A percentile compares a stretch with the other conserved stretches of the same genome.
Conservation (phyloP, 2,329 filamentous ascomycete species). For the Calcarisporium arbuscula region DNA sequence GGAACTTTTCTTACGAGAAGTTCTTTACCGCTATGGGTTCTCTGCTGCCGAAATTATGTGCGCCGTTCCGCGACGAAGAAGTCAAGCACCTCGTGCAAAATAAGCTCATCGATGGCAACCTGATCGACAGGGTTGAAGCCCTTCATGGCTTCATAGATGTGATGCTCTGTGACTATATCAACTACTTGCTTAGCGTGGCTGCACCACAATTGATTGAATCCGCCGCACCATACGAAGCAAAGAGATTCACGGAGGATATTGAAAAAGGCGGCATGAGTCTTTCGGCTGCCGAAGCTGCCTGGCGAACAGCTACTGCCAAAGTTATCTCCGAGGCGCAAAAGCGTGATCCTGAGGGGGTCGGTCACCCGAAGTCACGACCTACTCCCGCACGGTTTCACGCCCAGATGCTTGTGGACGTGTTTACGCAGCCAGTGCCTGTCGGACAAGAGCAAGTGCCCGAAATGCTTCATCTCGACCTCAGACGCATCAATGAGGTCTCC, state of each 20-base stretch:
- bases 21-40: slow-evolving; percentile 73
- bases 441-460: slow-evolving; percentile 57
- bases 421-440: slow-evolving; percentile 58
- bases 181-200: slow-evolving; percentile 68
- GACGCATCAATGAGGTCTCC: slow-evolving; percentile 46
- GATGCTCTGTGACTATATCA: slow-evolving; percentile 75
- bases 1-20: slow-evolving; percentile 72
- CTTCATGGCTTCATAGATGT: slow-evolving; percentile 70
- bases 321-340: slow-evolving; percentile 59
- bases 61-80: slow-evolving; percentile 71
- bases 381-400: slow-evolving; percentile 67
- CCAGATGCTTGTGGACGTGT: slow-evolving; percentile 68
- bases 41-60: slow-evolving; percentile 72
- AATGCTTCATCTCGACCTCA: slow-evolving; percentile 63
- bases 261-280: slow-evolving; percentile 49
- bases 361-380: slow-evolving; percentile 55
- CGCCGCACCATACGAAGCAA: slow-evolving; percentile 67
- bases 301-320: slow-evolving; percentile 58
- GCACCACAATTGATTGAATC: slow-evolving; percentile 67
- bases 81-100: slow-evolving; percentile 63
- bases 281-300: slow-evolving; percentile 56
- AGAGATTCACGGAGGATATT: slow-evolving; percentile 61
- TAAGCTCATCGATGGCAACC: slow-evolving; percentile 51
- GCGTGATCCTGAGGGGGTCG: slow-evolving; percentile 62
- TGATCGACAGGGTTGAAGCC: slow-evolving; percentile 71